A percentile compares a stretch with the other conserved stretches of the same genome.
Conservation (phyloP, 306 rosid species). For the Nissolia schottii region DNA sequence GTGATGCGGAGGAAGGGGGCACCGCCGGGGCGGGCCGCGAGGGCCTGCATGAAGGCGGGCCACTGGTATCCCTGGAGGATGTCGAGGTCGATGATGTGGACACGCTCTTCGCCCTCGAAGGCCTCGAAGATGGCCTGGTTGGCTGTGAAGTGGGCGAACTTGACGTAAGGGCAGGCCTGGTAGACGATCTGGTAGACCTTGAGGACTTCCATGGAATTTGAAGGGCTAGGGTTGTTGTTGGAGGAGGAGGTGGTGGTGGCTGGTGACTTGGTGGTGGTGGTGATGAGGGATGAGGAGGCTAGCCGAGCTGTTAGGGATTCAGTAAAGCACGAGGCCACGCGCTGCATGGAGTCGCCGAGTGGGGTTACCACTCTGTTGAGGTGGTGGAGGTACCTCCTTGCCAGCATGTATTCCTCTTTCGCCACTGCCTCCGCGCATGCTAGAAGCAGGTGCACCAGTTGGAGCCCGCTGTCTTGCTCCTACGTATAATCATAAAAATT, state of each 20-base stretch:
- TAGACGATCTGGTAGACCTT: conserved; percentile 83
- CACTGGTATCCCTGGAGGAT: conserved; percentile 91
- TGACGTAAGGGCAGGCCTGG: conserved; percentile 89
- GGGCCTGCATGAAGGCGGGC: conserved; percentile 95
- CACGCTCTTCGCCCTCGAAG: conserved; percentile 74
- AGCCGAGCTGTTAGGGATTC: conserved; percentile 76
- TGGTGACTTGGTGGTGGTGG: conserved; percentile 33
- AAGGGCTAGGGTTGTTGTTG: conserved; percentile 27
- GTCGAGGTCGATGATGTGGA: conserved; percentile 80
- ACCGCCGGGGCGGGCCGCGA: conserved; percentile 57
- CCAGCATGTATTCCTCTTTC: conserved; percentile 83
- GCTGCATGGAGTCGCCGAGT: conserved; percentile 89
- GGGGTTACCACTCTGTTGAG: conserved; percentile 71
- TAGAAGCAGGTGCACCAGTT: conserved; percentile 85
- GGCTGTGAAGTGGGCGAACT: conserved; percentile 90
- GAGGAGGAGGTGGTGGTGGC: background rate
- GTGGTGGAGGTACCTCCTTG: conserved; percentile 73
- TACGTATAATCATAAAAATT: background rate
- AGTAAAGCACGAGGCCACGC: conserved; percentile 81
- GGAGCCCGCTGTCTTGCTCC: conserved; percentile 96
- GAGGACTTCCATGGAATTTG: conserved; percentile 73
- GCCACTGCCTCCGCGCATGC: conserved; percentile 94
- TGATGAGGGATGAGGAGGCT: conserved; percentile 51
- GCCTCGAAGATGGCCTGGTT: conserved; percentile 94
- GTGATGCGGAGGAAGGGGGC: conserved; percentile 75